These are phyloP conservation scores for Aspergillus uvarum DNA, from an alignment of 2,329 filamentous ascomycete genomes.

Conservation along the genomic window DNA sequence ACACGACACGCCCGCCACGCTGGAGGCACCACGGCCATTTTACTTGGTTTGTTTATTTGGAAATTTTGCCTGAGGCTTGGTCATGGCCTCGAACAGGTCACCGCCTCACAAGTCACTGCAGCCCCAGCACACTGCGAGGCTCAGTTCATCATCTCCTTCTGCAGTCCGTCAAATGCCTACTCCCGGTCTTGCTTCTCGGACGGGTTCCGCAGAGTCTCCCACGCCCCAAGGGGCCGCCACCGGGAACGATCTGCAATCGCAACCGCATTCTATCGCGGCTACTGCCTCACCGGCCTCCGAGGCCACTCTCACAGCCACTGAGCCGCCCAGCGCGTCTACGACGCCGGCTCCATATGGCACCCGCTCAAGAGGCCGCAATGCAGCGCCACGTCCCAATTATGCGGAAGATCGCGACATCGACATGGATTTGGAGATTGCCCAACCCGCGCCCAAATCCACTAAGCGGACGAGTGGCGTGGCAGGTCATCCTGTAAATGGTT, in stretches of 20 bases:
- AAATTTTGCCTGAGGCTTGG: slow-evolving; percentile 25
- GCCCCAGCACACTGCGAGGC: slow-evolving; percentile 28
- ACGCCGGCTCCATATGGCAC: slow-evolving; percentile 79
- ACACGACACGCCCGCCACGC: slow-evolving; percentile 13
- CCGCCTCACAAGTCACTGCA: slow-evolving; percentile 25
- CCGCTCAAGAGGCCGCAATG: slow-evolving; percentile 83
- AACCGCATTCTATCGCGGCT: slow-evolving; percentile 46
- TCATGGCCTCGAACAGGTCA: slow-evolving; percentile 34
- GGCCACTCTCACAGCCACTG: slow-evolving; percentile 27
- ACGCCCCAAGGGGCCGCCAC: slow-evolving; percentile 22
- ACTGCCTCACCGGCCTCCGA: slow-evolving; percentile 43
- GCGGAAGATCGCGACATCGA: slow-evolving; percentile 91
- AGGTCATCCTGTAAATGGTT: slow-evolving; percentile 31
- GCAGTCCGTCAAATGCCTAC: slow-evolving; percentile 22
- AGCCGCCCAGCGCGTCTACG: slow-evolving; percentile 46
- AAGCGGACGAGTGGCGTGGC: slow-evolving; percentile 32
- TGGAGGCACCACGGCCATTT: slow-evolving; percentile 21
- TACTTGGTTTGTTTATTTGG: slow-evolving; percentile 17
- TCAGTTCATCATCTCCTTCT: slow-evolving; percentile 24
- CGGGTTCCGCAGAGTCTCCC: slow-evolving; percentile 23
- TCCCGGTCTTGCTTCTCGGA: slow-evolving; percentile 38
- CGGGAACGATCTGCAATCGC: slow-evolving; percentile 40
- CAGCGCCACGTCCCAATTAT: slow-evolving; percentile 84
- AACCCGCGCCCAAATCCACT: slow-evolving; percentile 32
- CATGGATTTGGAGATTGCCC: slow-evolving; percentile 72